A percentile compares a stretch with the other conserved stretches of the same genome.
Evolutionary conservation across 345 rosid species (phyloP).

Genomic region (Corchorus capsularis): DNA sequence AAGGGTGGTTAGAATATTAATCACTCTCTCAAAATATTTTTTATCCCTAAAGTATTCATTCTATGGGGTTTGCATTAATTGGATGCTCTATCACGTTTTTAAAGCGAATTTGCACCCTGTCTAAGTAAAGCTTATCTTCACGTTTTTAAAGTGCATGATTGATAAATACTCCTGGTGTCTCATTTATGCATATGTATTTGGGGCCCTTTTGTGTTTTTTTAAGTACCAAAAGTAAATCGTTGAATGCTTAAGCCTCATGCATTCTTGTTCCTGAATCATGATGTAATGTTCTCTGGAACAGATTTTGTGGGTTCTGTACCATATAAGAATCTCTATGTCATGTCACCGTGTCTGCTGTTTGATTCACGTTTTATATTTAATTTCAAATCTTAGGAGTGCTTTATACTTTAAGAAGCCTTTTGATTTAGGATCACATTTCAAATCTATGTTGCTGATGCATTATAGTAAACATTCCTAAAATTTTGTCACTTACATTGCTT

Average conservation of each 20-base stretch:
- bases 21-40: constrained; percentile 7
- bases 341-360: not conserved
- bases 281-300: too few species aligned
- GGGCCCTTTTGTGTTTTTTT: too few species aligned
- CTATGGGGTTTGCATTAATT: not conserved
- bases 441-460: not conserved
- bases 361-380: not conserved
- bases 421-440: not conserved
- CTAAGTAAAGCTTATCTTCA: not conserved
- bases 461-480: not conserved
- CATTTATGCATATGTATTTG: too few species aligned
- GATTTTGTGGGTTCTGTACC: too few species aligned
- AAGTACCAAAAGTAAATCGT: too few species aligned
- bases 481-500: not conserved
- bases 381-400: not conserved
- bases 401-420: not conserved
- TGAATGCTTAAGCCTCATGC: too few species aligned
- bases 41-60: not conserved
- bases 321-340: too few species aligned
- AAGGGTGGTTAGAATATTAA: constrained; percentile 1
- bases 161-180: too few species aligned
- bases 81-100: not conserved
- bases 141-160: too few species aligned
- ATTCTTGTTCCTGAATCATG: too few species aligned
- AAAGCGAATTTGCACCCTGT: not conserved